Evolutionary conservation across 495 filamentous ascomycete genomes (phyloP).

Genomic region (Podospora conica): DNA sequence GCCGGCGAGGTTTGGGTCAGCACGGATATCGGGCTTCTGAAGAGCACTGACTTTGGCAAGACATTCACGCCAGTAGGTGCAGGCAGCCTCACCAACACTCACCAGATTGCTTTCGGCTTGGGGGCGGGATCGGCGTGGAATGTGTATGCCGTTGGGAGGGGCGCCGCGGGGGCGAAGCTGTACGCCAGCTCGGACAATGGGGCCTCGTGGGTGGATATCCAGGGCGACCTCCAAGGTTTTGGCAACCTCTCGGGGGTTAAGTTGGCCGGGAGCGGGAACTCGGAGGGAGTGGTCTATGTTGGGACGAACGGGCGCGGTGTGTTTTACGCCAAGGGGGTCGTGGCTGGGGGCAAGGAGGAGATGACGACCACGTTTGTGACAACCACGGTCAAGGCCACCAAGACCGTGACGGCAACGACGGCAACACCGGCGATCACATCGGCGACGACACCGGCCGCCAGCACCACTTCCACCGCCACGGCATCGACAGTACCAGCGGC

Average conservation of each 20-base stretch:
- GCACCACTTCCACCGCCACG: conserved; percentile 2
- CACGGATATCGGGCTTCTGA: conserved; percentile 49
- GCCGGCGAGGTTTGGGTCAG: conserved; percentile 50
- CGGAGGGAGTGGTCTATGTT: conserved; percentile 48
- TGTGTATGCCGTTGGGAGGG: conserved; percentile 46
- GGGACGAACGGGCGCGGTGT: conserved; percentile 56
- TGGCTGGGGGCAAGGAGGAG: conserved; percentile 7
- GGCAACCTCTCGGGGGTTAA: conserved; percentile 41
- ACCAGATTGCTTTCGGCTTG: conserved; percentile 41
- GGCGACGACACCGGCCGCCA: neutral
- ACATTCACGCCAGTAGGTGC: conserved; percentile 38
- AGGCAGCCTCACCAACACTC: conserved; percentile 32
- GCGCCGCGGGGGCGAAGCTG: conserved; percentile 39
- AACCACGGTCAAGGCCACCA: conserved; percentile 3
- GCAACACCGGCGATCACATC: conserved; percentile 11
- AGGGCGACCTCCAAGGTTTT: conserved; percentile 45
- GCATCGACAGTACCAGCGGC: conserved; percentile 1
- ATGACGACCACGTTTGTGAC: conserved; percentile 8
- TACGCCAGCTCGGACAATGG: conserved; percentile 48
- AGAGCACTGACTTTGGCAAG: conserved; percentile 42
- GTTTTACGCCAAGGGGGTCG: conserved; percentile 39
- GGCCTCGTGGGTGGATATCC: conserved; percentile 46
- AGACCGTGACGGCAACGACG: conserved; percentile 14
- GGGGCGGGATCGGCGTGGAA: conserved; percentile 35
- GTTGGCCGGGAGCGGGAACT: conserved; percentile 44